Evolutionary conservation across 441 rosid species (phyloP), one percentile per base, ranked within the genome.

Genomic region (Pelargonium australe): DNA sequence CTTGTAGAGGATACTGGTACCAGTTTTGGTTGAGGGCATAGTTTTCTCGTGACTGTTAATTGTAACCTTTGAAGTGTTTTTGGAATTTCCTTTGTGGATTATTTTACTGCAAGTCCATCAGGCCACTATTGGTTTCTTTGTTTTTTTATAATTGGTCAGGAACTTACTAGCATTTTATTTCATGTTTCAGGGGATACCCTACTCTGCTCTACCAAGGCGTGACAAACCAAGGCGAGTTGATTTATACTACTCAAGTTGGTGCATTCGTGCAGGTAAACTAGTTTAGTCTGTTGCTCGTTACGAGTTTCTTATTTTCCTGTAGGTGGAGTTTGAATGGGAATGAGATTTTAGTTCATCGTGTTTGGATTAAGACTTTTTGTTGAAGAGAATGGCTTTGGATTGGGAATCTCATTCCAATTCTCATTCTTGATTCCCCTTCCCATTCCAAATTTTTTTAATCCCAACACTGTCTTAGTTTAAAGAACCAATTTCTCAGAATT

Each of bases 181-280:
- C 63, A 20, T 76, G 57, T 78, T 70, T 74, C 82, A 94, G 97
- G 99, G 99, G 74, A 89, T 91, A 51, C 86, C 87, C 31, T 80
- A 77, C 83, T 73, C 83, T 14, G 84, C 96, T 76, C 73, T 94
- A 45, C 90, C 94, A 41, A 86, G 92, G 68, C 86, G 73, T 51
- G 86, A 74, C 80, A 94, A 85, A 78, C 96, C 99, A 58, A 80
- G 92, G 51, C 94, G 99, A 16, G 97, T 94, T 61, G 99, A 91
- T 79, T 76, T 89, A 69, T 94, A 80, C 83, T 91, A 89, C 76
- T 94, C 99, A 43, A 94, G 99, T 78, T 94, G 95, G 92, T 86
- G 82, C 76, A 82, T 92, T 75, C 84, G 84, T 75, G 87, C 95
- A 78, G 95, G 96, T 89, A 80, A 53, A 19, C 2, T 2, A 1